A percentile compares a stretch with the other conserved stretches of the same genome.
phyloP scores from a whole-genome alignment of 2,329 filamentous ascomycete species.

The Penicillium decumbens region DNA sequence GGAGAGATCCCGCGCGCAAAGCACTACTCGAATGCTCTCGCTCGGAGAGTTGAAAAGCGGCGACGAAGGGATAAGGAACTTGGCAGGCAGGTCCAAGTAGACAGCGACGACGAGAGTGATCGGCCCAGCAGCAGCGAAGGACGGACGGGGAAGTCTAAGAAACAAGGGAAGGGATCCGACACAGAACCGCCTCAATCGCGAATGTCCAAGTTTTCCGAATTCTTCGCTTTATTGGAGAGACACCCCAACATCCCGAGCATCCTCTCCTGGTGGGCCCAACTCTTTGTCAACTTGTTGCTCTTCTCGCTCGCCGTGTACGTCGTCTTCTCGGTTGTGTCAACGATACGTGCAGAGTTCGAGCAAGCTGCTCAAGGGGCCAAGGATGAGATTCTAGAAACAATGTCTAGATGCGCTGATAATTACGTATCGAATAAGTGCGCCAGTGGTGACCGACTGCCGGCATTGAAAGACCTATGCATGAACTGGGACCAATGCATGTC shows the following conservation, averaged over 20 bases:
- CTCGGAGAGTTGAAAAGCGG: conserved; percentile 47
- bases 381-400: conserved; percentile 66
- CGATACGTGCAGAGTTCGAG: conserved; percentile 69
- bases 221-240: conserved; percentile 60
- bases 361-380: conserved; percentile 65
- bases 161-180: conserved; percentile 17
- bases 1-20: conserved; percentile 58
- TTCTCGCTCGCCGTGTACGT: conserved; percentile 55
- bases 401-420: conserved; percentile 66
- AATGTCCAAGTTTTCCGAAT: conserved; percentile 42
- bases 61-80: conserved; percentile 47
- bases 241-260: conserved; percentile 63
- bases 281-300: conserved; percentile 50
- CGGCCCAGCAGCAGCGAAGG: conserved; percentile 35
- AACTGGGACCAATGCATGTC: conserved; percentile 87
- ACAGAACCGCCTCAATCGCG: conserved; percentile 25
- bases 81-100: conserved; percentile 40
- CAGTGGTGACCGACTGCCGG: conserved; percentile 62
- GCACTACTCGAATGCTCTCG: conserved; percentile 46
- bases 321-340: conserved; percentile 63
- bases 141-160: conserved; percentile 29
- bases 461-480: conserved; percentile 66
- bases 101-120: conserved; percentile 44
- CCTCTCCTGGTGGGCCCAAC: conserved; percentile 62
- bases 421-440: conserved; percentile 74